phyloP scores from a whole-genome alignment of 2,329 filamentous ascomycete species.

The Trichophyton verrucosum region DNA sequence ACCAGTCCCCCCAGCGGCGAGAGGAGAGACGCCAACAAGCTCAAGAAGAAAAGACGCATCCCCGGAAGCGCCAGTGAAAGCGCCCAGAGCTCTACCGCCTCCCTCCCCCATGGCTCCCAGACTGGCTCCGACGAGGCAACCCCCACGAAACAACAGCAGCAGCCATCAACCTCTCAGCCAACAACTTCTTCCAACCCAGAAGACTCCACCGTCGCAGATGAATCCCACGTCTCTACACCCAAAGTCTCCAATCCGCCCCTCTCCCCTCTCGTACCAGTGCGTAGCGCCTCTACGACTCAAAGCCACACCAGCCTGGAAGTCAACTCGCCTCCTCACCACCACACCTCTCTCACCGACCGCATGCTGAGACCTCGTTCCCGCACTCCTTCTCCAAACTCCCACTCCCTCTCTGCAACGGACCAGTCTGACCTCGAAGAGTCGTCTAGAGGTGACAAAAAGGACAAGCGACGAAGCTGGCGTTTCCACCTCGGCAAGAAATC shows the following conservation, averaged over 20 bases:
- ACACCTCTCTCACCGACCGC: constrained; percentile 34
- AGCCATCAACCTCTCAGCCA: constrained; percentile 15
- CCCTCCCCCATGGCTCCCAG: constrained; percentile 41
- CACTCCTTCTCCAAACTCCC: constrained; percentile 48
- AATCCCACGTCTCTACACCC: constrained; percentile 25
- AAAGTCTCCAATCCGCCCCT: constrained; percentile 21
- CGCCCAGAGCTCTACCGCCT: constrained; percentile 79
- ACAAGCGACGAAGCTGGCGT: constrained; percentile 61
- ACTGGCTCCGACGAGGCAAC: constrained; percentile 31
- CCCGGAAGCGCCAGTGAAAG: constrained; percentile 69
- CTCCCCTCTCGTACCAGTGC: constrained; percentile 19
- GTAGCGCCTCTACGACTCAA: not conserved
- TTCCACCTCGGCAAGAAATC: constrained; percentile 39
- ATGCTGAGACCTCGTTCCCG: constrained; percentile 59
- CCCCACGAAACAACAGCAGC: constrained; percentile 20
- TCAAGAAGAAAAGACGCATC: constrained; percentile 70
- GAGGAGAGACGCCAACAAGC: constrained; percentile 62
- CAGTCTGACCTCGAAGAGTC: constrained; percentile 65
- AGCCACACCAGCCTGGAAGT: constrained; percentile 4
- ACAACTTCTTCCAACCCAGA: constrained; percentile 6
- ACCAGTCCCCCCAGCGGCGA: constrained; percentile 51
- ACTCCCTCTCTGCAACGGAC: constrained; percentile 57
- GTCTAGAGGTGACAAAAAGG: constrained; percentile 51
- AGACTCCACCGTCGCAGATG: constrained; percentile 12
- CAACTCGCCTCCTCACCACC: constrained; percentile 1